A percentile compares a stretch with the other conserved stretches of the same genome.
These are phyloP conservation scores for Stipa capillata DNA, from an alignment of 176 grass and related monocot genomes.

Conservation along the genomic window DNA sequence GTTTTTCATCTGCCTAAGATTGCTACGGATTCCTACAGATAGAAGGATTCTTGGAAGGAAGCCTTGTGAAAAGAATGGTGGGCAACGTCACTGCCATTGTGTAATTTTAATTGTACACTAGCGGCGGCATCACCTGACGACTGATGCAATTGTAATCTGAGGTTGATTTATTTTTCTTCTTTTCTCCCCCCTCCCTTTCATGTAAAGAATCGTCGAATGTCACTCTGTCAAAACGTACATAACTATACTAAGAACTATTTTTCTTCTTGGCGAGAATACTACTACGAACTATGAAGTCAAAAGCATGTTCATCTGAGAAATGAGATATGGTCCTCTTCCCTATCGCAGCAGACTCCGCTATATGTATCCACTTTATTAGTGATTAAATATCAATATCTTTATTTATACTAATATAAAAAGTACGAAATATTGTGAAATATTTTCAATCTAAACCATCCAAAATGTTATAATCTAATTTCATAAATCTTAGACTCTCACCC, in stretches of 20 bases:
- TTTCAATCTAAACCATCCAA: too few relatives aligned
- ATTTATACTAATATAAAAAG: too few relatives aligned
- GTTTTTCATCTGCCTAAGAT: background rate
- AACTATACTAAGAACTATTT: background rate
- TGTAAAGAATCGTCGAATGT: constrained; percentile 23
- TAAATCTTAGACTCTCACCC: too few relatives aligned
- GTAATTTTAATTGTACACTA: constrained; percentile 42
- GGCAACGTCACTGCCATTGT: background rate
- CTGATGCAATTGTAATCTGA: constrained; percentile 29
- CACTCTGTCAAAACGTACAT: constrained; percentile 10
- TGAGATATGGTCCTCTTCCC: too few relatives aligned
- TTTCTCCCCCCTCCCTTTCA: background rate
- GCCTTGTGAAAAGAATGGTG: background rate
- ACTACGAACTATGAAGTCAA: background rate
- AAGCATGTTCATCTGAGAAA: constrained; percentile 3
- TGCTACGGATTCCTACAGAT: background rate
- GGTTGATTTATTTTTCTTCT: background rate
- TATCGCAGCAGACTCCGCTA: background rate
- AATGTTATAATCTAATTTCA: too few relatives aligned
- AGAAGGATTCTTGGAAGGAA: constrained; percentile 15
- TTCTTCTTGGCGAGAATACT: too few relatives aligned
- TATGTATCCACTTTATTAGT: too few relatives aligned
- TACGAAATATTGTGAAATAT: too few relatives aligned
- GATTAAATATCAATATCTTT: too few relatives aligned
- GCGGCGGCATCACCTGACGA: constrained; percentile 22